phyloP scores from a whole-genome alignment of 129 eudicot genomes.

The Helianthus annuus region DNA sequence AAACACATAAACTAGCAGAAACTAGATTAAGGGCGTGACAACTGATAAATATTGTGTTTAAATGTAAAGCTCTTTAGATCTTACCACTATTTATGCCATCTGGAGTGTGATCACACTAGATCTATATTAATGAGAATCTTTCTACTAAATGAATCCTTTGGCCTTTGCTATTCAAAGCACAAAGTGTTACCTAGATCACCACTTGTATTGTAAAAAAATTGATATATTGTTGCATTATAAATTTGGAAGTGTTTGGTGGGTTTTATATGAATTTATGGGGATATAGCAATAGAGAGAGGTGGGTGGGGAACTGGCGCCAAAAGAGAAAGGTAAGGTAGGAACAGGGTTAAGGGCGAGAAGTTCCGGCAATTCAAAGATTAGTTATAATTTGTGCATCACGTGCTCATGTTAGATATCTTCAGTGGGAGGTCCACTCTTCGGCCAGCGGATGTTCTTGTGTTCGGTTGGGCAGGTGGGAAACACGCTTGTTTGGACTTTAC shows the following conservation, averaged over 20 bases:
- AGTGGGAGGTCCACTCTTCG: neutral
- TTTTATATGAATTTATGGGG: neutral
- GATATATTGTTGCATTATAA: neutral
- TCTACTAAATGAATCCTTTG: neutral
- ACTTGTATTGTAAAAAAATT: neutral
- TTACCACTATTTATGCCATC: neutral
- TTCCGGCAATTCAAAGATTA: neutral
- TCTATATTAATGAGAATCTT: neutral
- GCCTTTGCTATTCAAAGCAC: neutral
- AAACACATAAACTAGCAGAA: neutral
- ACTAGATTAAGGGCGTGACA: neutral
- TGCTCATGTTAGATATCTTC: constrained; percentile 5
- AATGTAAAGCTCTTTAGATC: constrained; percentile 1
- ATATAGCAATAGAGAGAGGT: neutral
- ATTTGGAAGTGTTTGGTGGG: neutral
- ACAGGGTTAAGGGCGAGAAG: neutral
- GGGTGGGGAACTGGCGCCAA: neutral
- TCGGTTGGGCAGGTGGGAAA: too few relatives aligned
- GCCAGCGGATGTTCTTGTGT: too few relatives aligned
- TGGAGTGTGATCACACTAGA: neutral
- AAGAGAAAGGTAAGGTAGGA: neutral
- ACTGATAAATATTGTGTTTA: neutral
- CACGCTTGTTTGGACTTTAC: too few relatives aligned
- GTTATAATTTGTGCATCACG: neutral
- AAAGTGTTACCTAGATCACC: neutral